Evolutionary conservation across 345 rosid species (phyloP), one percentile per base, ranked within the genome.

Genomic region (Clarkia xantiana): DNA sequence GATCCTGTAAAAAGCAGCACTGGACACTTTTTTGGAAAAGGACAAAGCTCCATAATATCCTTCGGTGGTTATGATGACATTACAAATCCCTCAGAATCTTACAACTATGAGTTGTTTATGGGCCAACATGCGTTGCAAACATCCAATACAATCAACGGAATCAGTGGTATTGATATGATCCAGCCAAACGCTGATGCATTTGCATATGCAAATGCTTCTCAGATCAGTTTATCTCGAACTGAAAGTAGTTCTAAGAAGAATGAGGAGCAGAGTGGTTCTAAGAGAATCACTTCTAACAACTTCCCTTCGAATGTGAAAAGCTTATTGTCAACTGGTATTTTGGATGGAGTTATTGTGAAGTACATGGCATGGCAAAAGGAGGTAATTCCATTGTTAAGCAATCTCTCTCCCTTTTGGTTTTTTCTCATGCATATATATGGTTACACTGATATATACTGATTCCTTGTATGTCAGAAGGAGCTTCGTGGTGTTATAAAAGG

Each of bases 241-340:
- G 94, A 74, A 47, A 36, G 74, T 55, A 44, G 58, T 48, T 68
- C 76, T 14, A 79, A 68, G 73, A 82, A 62, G 64, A 89, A 76
- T 65, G 54, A 55, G 48, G 94, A 80, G 51, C 52, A 57, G 13
- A 82, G 76, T 70, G 9, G 71, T 15, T 66, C 77, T 39, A 79
- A 62, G 68, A 89, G 82, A 65, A 89, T 77, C 59, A 83, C 91
- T 55, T 85, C 90, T 49, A 84, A 87, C 46, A 80, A 86, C 73
- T 89, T 89, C 64, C 97, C 97, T 57, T 82, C 97, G 40, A 89
- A 89, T 43, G 95, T 89, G 25, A 80, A 90, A 63, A 89, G 95
- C 70, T 74, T 89, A 69, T 71, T 89, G 69, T 84, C 93, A 45
- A 89, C 97, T 19, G 95, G 95, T 56, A 89, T 82, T 87, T 85